A percentile compares a stretch with the other conserved stretches of the same genome.
Evolutionary conservation across 106 monocot genomes (phyloP).

Genomic region (Dendrobium huoshanense): DNA sequence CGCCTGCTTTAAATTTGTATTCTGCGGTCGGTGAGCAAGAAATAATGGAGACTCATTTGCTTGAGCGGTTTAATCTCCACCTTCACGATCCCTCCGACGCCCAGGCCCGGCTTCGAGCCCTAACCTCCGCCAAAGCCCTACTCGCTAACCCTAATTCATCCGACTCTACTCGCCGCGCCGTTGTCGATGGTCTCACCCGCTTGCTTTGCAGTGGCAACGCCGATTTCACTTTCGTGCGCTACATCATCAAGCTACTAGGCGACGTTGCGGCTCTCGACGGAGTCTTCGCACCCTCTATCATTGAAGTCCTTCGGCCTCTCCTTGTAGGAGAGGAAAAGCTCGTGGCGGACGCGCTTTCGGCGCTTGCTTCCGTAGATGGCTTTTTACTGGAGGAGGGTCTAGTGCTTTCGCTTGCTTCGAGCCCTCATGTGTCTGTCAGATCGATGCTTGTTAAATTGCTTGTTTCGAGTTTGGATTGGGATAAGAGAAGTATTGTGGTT

Average conservation of each 20-base stretch:
- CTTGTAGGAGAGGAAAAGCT: neutral
- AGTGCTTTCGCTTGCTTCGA: constrained; percentile 35
- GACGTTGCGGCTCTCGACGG: neutral
- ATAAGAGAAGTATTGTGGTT: neutral
- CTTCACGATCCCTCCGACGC: neutral
- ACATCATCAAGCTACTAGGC: neutral
- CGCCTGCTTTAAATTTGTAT: too few species aligned
- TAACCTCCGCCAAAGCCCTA: neutral
- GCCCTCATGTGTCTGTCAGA: constrained; percentile 29
- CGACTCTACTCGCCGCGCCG: neutral
- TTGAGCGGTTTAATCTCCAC: neutral
- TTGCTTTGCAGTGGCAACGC: neutral
- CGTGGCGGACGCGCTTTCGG: constrained; percentile 40
- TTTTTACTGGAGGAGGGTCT: constrained; percentile 25
- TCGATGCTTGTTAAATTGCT: constrained; percentile 33
- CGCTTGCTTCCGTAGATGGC: constrained; percentile 21
- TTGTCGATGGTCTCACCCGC: neutral
- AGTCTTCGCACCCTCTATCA: neutral
- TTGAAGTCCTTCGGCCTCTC: constrained; percentile 2
- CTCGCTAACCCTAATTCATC: constrained; percentile 6
- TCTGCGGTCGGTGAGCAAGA: neutral
- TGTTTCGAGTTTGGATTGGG: constrained; percentile 7
- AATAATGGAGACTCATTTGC: constrained; percentile 6
- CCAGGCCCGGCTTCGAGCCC: neutral
- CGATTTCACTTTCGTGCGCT: neutral